Base-by-base conservation (phyloP, 768 basidiomycete genomes). In the Tricholoma hemisulphureum region DNA sequence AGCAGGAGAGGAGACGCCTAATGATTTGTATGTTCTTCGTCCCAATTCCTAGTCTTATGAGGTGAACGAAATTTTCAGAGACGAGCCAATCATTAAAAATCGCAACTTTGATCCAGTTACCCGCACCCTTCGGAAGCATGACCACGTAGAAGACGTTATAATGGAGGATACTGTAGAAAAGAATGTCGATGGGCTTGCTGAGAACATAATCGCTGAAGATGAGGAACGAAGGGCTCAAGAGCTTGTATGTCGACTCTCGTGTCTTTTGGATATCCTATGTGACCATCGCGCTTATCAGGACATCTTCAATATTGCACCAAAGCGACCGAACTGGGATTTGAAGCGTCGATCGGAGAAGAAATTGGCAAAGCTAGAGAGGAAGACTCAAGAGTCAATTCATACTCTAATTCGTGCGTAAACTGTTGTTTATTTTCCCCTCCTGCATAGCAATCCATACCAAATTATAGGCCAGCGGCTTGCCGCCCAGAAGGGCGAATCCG, bases 251-350 rank as follows among this genome's bases (percentile, higher is more conserved):
- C n/a, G 14, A 8, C n/a, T 11, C 14, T 13, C 18, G 14, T 3
- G 45, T 23, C 6, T 20, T 21, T 37, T 46, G 23, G 16, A n/a
- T n/a, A 29, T 18, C 16, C 32, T 24, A n/a, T 21, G 41, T 26
- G 32, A 32, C 37, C 9, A 6, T 18, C 43, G 4, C 37, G 21
- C 16, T 39, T 21, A 14, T 14, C 45, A 96, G 95, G 93, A 96
- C 69, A 79, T 97, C 45, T 92, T 97, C 70, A 98, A 97, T 69
- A 98, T 99, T 64, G 95, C 95, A 21, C 97, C 97, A 3, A 98
- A 95, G 80, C 83, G 95, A 48, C 88, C 93, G 9, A 98, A 96
- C 73, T 96, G 94, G 95, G 94, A 96, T 70, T 78, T 97, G 65
- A 95, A 95, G 71, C 85, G 94, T 57, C 94, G 98, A 65, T 86